Evolutionary conservation across 2,329 filamentous ascomycete species (phyloP), one percentile per base, ranked within the genome.

Genomic region (Venturia carpophila): DNA sequence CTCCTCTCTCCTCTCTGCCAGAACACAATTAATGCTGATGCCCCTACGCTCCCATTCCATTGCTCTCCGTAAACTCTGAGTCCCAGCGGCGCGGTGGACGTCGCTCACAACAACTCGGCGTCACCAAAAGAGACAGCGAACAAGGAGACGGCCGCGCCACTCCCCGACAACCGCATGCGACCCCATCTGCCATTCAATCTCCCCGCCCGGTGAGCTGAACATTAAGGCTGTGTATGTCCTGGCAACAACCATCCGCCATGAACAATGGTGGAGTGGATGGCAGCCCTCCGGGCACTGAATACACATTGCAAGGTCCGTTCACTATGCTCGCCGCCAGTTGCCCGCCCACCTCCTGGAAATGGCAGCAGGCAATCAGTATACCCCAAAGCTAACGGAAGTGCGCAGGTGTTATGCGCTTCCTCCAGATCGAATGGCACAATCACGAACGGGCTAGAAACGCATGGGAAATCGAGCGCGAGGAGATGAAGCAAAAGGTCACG

Each of bases 401-500:
- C 64, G 42, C 70, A 94, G 91, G 94, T 74, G 94, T 99, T 45
- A 99, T 99, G 94, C 92, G 94, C 77, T 99, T 99, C 76, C 86
- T 99, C 47, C 94, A 99, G 79, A 94, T 94, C 60, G 93, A 99
- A 84, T 99, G 94, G 94, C 94, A 99, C 78, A 89, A 91, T 70
- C 93, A 99, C 77, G 94, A 99, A 79, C 90, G 94, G 78, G 94
- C 97, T 74, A 87, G 94, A 71, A 99, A 99, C 78, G 88, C 92
- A 45, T 99, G 94, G 94, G 94, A 99, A 77, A 99, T 99, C 75
- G 94, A 99, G 78, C 88, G 92, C 74, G 94, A 96, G 72, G 94
- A 99, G 79, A 97, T 99, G 94, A 96, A 96, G 80, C 92, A 91
- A 70, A 88, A 95, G 73, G 97, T 99, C 79, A 93, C 93, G 63